A percentile compares a stretch with the other conserved stretches of the same genome.
phyloP scores from a whole-genome alignment of 345 rosid species.

The Eucalyptus camaldulensis region DNA sequence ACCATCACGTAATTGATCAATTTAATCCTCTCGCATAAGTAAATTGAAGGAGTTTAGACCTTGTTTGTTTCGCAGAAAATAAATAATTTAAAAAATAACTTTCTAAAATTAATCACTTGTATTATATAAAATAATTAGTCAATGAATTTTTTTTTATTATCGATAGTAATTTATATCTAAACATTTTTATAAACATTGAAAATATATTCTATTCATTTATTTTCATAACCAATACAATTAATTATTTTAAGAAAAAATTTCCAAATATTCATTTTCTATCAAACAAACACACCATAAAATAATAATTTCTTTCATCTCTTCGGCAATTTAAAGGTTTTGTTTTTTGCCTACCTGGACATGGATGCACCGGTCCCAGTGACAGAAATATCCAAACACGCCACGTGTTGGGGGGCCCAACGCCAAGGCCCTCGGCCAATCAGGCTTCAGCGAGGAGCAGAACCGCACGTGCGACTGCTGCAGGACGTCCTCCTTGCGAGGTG shows the following conservation, averaged over 20 bases:
- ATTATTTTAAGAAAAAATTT: too few species aligned
- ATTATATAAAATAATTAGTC: too few species aligned
- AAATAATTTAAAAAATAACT: too few species aligned
- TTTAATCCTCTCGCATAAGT: neutral
- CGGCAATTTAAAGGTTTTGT: neutral
- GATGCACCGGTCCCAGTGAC: neutral
- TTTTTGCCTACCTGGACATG: neutral
- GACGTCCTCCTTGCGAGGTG: neutral
- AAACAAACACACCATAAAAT: neutral
- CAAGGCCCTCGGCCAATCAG: neutral
- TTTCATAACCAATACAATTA: accelerated
- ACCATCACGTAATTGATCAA: accelerated
- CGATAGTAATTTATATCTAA: accelerated
- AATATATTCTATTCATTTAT: too few species aligned
- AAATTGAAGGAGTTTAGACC: neutral
- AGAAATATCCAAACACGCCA: neutral
- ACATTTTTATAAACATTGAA: too few species aligned
- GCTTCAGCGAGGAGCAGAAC: neutral
- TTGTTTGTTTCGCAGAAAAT: accelerated
- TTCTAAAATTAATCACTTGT: too few species aligned
- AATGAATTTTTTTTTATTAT: too few species aligned
- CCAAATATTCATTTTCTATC: too few species aligned
- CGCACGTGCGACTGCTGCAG: neutral
- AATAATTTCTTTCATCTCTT: neutral
- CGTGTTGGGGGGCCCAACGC: neutral